Conservation (phyloP, 495 filamentous ascomycete genomes). For the Trichoderma asperelloides region DNA sequence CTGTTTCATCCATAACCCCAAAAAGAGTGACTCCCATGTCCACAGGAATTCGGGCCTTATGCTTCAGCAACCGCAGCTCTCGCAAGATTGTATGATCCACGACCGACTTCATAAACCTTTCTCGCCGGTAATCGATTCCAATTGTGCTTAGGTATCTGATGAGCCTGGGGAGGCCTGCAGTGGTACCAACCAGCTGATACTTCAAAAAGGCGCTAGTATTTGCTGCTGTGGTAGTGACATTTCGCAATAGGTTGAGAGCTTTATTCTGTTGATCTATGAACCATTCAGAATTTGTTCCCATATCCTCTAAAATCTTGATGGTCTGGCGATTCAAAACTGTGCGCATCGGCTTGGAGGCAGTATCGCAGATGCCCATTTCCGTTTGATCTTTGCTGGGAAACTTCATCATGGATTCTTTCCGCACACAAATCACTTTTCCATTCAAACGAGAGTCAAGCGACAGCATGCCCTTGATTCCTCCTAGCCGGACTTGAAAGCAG, state of each 20-base stretch:
- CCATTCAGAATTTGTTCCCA: conserved; percentile 39
- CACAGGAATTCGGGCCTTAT: conserved; percentile 65
- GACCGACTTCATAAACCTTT: conserved; percentile 53
- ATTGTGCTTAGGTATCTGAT: conserved; percentile 45
- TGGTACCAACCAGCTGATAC: conserved; percentile 42
- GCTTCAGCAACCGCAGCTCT: conserved; percentile 62
- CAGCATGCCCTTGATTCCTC: conserved; percentile 65
- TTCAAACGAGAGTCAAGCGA: conserved; percentile 50
- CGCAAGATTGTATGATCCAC: conserved; percentile 57
- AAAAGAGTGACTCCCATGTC: conserved; percentile 60
- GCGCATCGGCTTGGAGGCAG: conserved; percentile 52
- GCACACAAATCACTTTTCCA: conserved; percentile 47
- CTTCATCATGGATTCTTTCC: conserved; percentile 66
- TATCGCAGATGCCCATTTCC: conserved; percentile 67
- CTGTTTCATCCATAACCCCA: conserved; percentile 79
- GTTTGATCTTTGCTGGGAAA: conserved; percentile 46
- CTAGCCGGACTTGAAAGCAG: conserved; percentile 62
- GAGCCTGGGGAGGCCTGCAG: conserved; percentile 47
- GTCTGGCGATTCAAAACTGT: conserved; percentile 65
- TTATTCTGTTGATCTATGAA: conserved; percentile 53
- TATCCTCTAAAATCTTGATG: conserved; percentile 79
- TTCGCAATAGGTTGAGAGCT: conserved; percentile 48
- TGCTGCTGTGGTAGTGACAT: conserved; percentile 39
- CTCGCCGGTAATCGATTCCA: conserved; percentile 50
- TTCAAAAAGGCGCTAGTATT: conserved; percentile 58